phyloP scores from a whole-genome alignment of 768 basidiomycete species.

The Rhodotorula sphaerocarpa region DNA sequence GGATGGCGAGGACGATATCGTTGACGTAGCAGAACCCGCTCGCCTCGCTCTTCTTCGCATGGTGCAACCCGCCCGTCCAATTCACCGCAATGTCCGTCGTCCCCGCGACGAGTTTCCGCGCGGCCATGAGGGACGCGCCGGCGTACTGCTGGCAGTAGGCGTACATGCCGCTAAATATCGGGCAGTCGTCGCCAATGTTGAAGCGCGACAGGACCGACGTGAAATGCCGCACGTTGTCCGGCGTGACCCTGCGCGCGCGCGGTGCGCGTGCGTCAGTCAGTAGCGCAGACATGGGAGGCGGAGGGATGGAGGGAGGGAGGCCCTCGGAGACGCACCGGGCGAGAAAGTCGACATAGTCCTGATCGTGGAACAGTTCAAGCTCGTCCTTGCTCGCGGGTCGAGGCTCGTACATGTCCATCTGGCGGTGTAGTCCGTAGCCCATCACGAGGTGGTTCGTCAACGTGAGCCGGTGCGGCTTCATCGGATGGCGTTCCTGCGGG shows the following conservation, averaged over 20 bases:
- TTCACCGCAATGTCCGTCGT: conserved; percentile 94
- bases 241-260: conserved; percentile 60
- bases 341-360: conserved; percentile 93
- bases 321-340: conserved; percentile 60
- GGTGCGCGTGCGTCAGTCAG: not conserved
- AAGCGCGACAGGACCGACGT: conserved; percentile 69
- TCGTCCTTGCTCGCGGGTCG: conserved; percentile 80
- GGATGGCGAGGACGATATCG: conserved; percentile 62
- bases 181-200: conserved; percentile 96
- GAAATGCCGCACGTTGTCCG: conserved; percentile 62
- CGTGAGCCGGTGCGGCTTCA: conserved; percentile 96
- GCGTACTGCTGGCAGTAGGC: conserved; percentile 91
- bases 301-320: too few relatives aligned
- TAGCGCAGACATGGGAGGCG: too few relatives aligned
- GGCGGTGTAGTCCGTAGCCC: conserved; percentile 91
- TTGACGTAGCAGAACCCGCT: conserved; percentile 99
- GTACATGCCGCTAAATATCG: conserved; percentile 88
- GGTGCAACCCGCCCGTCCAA: conserved; percentile 97
- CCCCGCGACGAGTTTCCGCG: conserved; percentile 73
- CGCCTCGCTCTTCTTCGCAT: conserved; percentile 94
- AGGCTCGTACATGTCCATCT: conserved; percentile 88
- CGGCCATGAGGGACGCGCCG: conserved; percentile 82
- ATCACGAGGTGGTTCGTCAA: conserved; percentile 90
- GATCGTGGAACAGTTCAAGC: conserved; percentile 82
- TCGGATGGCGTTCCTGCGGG: conserved; percentile 84